A percentile compares a stretch with the other conserved stretches of the same genome.
phyloP scores from a whole-genome alignment of 768 basidiomycete genomes.

The Suillus plorans region DNA sequence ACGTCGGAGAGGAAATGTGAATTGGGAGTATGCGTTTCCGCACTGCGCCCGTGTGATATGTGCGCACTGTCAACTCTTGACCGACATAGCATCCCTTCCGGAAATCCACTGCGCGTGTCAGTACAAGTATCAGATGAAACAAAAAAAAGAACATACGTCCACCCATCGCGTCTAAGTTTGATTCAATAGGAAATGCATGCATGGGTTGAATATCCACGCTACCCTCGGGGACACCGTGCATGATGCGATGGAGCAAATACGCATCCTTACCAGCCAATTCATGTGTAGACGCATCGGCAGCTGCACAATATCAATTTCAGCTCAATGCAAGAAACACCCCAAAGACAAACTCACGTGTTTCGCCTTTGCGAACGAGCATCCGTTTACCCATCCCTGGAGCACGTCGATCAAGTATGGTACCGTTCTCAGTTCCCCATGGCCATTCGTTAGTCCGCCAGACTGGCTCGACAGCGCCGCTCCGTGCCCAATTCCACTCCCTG shows the following conservation, averaged over 20 bases:
- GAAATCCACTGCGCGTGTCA: slow-evolving; percentile 72
- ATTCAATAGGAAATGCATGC: slow-evolving; percentile 90
- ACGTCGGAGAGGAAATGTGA: slow-evolving; percentile 43
- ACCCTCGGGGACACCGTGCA: slow-evolving; percentile 89
- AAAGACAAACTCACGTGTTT: slow-evolving; percentile 59
- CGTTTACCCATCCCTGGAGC: slow-evolving; percentile 80
- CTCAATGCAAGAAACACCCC: background rate
- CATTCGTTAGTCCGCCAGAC: slow-evolving; percentile 55
- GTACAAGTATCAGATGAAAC: background rate
- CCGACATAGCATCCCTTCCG: slow-evolving; percentile 98
- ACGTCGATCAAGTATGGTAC: slow-evolving; percentile 58
- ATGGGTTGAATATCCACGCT: slow-evolving; percentile 69
- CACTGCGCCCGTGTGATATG: slow-evolving; percentile 90
- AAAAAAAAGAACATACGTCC: slow-evolving; percentile 59
- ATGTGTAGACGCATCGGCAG: slow-evolving; percentile 55
- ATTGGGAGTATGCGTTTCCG: slow-evolving; percentile 90
- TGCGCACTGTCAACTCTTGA: slow-evolving; percentile 95
- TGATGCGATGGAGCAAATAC: slow-evolving; percentile 77
- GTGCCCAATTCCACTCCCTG: slow-evolving; percentile 52
- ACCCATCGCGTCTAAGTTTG: slow-evolving; percentile 93
- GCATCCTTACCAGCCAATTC: slow-evolving; percentile 51
- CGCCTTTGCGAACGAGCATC: slow-evolving; percentile 66
- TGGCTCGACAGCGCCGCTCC: slow-evolving; percentile 78
- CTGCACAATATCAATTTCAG: slow-evolving; percentile 31
- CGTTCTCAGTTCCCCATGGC: slow-evolving; percentile 63